phyloP scores from a whole-genome alignment of 2,329 filamentous ascomycete genomes.

The Didymella pomorum region DNA sequence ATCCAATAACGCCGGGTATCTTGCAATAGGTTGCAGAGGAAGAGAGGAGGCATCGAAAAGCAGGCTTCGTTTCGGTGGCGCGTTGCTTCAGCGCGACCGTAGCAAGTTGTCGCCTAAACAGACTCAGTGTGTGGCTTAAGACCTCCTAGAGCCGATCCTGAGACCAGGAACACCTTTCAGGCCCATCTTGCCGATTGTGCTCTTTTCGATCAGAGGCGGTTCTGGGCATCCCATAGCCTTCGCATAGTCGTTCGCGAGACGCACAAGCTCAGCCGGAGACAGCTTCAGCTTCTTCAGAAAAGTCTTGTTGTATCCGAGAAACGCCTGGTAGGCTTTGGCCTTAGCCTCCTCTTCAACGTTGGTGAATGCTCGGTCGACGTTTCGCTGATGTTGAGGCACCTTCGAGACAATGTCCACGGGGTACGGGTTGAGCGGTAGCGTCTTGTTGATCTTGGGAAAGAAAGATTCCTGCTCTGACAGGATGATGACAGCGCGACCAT shows the following conservation, averaged over 20 bases:
- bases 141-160: slow-evolving; percentile 39
- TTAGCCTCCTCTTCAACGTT: slow-evolving; percentile 53
- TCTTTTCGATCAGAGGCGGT: slow-evolving; percentile 56
- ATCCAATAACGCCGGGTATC: slow-evolving; percentile 18
- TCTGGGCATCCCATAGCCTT: slow-evolving; percentile 55
- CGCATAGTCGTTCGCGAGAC: slow-evolving; percentile 55
- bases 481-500: slow-evolving; percentile 63
- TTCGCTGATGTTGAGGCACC: slow-evolving; percentile 42
- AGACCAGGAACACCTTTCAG: slow-evolving; percentile 56
- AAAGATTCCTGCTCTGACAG: slow-evolving; percentile 62
- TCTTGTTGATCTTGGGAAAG: slow-evolving; percentile 59
- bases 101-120: slow-evolving; percentile 12
- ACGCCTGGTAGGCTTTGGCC: slow-evolving; percentile 57
- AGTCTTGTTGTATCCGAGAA: slow-evolving; percentile 58
- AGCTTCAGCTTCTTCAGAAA: slow-evolving; percentile 55
- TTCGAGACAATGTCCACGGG: slow-evolving; percentile 52
- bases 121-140: slow-evolving; percentile 12
- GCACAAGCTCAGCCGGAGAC: slow-evolving; percentile 51
- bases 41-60: not conserved
- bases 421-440: slow-evolving; percentile 61
- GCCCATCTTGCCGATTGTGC: slow-evolving; percentile 58
- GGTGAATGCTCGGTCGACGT: slow-evolving; percentile 46
- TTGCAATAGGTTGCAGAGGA: slow-evolving; percentile 20
- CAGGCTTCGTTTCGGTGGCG: not conserved
- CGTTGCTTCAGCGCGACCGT: slow-evolving; percentile 1